Percentiles rank a stretch among this genome's conserved stretches.
phyloP scores from a whole-genome alignment of 352 stramenopile genomes.

The Pythium brachiatum region DNA sequence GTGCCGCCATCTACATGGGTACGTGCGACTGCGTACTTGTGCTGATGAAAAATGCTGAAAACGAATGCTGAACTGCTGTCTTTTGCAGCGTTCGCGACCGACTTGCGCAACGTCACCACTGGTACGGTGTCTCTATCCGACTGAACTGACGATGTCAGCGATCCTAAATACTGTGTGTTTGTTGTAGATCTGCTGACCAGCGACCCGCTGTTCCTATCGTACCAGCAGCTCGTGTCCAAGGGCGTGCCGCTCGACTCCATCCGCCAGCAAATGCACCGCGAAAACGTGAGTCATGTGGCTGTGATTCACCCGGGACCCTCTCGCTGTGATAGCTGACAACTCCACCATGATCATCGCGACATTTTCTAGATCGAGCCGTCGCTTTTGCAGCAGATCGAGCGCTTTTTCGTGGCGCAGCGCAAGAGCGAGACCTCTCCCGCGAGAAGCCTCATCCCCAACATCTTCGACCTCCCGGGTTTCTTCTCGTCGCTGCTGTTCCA shows the following conservation, averaged over 20 bases:
- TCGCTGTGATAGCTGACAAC: neutral
- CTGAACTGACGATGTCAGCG: neutral
- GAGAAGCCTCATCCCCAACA: conserved; percentile 44
- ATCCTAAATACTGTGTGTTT: neutral
- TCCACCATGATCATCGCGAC: neutral
- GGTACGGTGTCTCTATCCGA: conserved; percentile 14
- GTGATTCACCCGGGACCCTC: neutral
- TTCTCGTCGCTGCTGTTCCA: conserved; percentile 49
- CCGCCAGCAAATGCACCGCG: conserved; percentile 65
- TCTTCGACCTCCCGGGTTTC: conserved; percentile 49
- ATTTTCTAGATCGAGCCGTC: conserved; percentile 31
- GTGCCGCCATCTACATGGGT: conserved; percentile 48
- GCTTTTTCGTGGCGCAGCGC: conserved; percentile 40
- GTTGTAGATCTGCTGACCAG: conserved; percentile 33
- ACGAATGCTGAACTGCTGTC: neutral
- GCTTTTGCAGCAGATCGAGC: conserved; percentile 49
- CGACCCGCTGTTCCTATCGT: conserved; percentile 53
- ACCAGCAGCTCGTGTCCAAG: conserved; percentile 57
- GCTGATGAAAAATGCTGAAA: neutral
- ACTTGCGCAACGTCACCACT: conserved; percentile 46
- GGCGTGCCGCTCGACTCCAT: conserved; percentile 64
- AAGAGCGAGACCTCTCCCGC: conserved; percentile 25
- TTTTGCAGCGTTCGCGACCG: conserved; percentile 42
- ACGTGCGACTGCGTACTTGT: conserved; percentile 6
- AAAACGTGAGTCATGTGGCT: conserved; percentile 45